phyloP scores from a whole-genome alignment of 2,329 filamentous ascomycete species.

The Teratosphaeria epicoccoides region DNA sequence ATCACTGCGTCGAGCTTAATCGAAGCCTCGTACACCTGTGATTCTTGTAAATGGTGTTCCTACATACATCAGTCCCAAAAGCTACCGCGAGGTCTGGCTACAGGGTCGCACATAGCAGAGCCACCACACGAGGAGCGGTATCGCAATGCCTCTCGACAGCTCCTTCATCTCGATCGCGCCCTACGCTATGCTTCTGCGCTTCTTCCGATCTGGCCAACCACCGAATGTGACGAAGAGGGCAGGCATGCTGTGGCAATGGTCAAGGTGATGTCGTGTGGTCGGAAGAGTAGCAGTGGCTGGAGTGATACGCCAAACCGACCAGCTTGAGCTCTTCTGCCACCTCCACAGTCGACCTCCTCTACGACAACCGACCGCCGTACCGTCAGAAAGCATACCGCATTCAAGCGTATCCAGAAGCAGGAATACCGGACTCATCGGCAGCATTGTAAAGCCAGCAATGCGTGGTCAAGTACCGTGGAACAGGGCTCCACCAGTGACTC shows the following conservation, averaged over 20 bases:
- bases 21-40: not conserved
- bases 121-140: not conserved
- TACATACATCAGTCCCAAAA: not conserved
- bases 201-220: not conserved
- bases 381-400: too few species aligned
- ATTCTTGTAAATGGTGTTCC: not conserved
- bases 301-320: too few species aligned
- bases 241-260: not conserved
- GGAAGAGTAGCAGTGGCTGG: too few species aligned
- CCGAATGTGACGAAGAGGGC: not conserved
- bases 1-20: not conserved
- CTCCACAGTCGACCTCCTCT: too few species aligned
- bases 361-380: too few species aligned
- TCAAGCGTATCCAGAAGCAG: too few species aligned
- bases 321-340: too few species aligned
- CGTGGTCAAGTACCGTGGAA: too few species aligned
- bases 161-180: not conserved
- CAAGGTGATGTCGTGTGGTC: too few species aligned
- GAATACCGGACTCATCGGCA: too few species aligned
- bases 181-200: not conserved
- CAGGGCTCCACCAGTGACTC: too few species aligned
- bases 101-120: not conserved
- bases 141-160: not conserved
- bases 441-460: too few species aligned
- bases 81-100: not conserved